These are phyloP conservation scores for Solanum hybrid DNA, from an alignment of 305 asterid species.

Conservation along the genomic window DNA sequence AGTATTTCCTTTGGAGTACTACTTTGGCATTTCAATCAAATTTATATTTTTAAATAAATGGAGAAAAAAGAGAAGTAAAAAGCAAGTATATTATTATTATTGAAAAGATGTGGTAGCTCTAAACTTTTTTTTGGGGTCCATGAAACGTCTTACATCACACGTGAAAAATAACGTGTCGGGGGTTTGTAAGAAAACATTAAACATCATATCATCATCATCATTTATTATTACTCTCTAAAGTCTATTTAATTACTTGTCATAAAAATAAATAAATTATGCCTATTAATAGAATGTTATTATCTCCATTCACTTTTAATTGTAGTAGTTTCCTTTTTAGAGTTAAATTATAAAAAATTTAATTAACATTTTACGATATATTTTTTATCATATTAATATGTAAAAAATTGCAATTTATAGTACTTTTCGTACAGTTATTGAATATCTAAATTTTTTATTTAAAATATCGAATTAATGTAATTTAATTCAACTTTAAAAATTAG, in stretches of 20 bases:
- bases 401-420: too few relatives aligned
- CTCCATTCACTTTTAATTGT: too few relatives aligned
- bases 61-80: neutral
- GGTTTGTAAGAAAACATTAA: neutral
- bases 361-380: too few relatives aligned
- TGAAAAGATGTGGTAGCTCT: neutral
- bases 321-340: too few relatives aligned
- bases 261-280: neutral
- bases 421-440: too few relatives aligned
- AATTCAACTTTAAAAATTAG: too few relatives aligned
- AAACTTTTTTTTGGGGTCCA: neutral
- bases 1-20: neutral
- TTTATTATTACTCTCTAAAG: neutral
- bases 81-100: neutral
- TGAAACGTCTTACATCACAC: constrained; percentile 9
- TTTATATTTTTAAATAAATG: neutral
- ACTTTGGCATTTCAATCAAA: neutral
- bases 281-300: neutral
- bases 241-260: neutral
- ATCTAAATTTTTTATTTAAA: too few relatives aligned
- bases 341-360: too few relatives aligned
- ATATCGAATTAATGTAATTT: too few relatives aligned
- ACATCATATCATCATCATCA: neutral
- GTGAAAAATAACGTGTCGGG: constrained; percentile 15
- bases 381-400: too few relatives aligned